Conservation (phyloP, 768 basidiomycete genomes). For the Suillus tomentosus region DNA sequence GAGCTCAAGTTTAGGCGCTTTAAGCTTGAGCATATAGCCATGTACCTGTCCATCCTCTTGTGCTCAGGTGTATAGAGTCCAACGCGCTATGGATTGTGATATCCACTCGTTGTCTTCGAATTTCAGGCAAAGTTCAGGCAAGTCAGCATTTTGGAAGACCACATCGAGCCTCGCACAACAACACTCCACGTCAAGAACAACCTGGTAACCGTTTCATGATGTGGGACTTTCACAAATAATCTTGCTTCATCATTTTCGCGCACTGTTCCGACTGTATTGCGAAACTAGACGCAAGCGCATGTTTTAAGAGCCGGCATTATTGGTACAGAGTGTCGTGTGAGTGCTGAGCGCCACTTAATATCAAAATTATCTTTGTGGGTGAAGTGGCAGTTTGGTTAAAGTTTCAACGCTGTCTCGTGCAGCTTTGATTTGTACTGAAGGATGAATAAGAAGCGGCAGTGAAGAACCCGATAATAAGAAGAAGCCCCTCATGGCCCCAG, state of each 20-base stretch:
- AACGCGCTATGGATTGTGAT: conserved; percentile 74
- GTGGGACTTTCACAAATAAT: conserved; percentile 37
- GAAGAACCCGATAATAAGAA: not conserved
- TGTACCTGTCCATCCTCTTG: not conserved
- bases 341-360: not conserved
- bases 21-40: conserved; percentile 58
- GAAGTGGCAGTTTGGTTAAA: conserved; percentile 49
- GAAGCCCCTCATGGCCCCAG: not conserved
- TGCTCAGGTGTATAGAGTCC: conserved; percentile 54
- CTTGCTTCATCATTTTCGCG: conserved; percentile 46
- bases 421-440: not conserved
- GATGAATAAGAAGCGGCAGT: not conserved
- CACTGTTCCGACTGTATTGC: conserved; percentile 58
- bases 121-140: conserved; percentile 41
- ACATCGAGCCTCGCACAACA: conserved; percentile 44
- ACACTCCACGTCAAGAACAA: conserved; percentile 42
- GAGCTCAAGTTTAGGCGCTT: conserved; percentile 69
- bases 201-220: conserved; percentile 46
- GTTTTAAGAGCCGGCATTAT: conserved; percentile 62
- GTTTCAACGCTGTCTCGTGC: not conserved
- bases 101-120: conserved; percentile 53
- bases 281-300: conserved; percentile 76
- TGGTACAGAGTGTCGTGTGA: conserved; percentile 34
- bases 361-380: conserved; percentile 6
- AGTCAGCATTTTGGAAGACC: conserved; percentile 65